Evolutionary conservation across 352 stramenopile genomes (phyloP).

Genomic region (Hyaloperonospora brassicae): DNA sequence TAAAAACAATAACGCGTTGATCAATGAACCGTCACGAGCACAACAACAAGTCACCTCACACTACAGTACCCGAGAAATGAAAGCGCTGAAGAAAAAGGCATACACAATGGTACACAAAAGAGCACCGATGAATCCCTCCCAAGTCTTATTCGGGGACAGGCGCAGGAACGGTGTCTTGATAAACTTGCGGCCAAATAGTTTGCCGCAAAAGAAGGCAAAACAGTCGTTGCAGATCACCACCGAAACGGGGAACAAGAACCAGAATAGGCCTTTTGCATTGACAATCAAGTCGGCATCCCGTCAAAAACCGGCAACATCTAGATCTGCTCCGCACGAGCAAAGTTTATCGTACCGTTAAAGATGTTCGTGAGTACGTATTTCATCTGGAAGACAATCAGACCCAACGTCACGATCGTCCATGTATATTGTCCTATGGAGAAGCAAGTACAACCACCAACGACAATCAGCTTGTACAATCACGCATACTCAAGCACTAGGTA

Average conservation of each 20-base stretch:
- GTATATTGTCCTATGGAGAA: slow-evolving; percentile 82
- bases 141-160: slow-evolving; percentile 99
- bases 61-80: slow-evolving; percentile 64
- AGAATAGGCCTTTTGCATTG: slow-evolving; percentile 86
- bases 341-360: slow-evolving; percentile 71
- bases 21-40: slow-evolving; percentile 4
- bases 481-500: not conserved
- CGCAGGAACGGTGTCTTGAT: slow-evolving; percentile 87
- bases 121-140: slow-evolving; percentile 97
- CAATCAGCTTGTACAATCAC: not conserved
- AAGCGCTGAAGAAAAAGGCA: slow-evolving; percentile 88
- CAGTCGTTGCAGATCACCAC: slow-evolving; percentile 94
- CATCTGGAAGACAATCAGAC: slow-evolving; percentile 94
- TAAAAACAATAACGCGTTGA: slow-evolving; percentile 1
- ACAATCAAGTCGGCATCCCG: slow-evolving; percentile 4
- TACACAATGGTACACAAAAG: slow-evolving; percentile 94
- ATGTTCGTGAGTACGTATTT: slow-evolving; percentile 96
- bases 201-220: slow-evolving; percentile 91
- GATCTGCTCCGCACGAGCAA: too few species aligned
- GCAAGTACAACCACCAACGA: not conserved
- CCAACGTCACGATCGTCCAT: slow-evolving; percentile 94
- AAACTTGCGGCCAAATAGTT: slow-evolving; percentile 84
- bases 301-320: not conserved
- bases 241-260: slow-evolving; percentile 91
- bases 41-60: not conserved